A percentile compares a stretch with the other conserved stretches of the same genome.
Evolutionary conservation across 306 rosid species (phyloP).

Genomic region (Erythrophleum fordii): DNA sequence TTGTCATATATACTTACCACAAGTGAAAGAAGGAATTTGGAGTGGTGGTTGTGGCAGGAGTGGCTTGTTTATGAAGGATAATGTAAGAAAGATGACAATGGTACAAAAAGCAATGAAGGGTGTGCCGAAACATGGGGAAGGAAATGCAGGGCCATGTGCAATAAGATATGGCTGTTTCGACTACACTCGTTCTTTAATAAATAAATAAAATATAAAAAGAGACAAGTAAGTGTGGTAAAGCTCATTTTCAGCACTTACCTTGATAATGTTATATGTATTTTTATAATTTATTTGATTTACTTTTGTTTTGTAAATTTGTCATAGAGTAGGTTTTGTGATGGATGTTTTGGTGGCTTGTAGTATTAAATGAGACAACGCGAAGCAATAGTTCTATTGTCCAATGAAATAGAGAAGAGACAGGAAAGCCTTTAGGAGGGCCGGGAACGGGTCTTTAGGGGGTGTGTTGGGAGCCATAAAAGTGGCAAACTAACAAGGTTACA

Average conservation of each 20-base stretch:
- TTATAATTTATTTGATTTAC: too few species aligned
- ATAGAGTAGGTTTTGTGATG: conserved; percentile 8
- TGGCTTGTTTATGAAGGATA: conserved; percentile 36
- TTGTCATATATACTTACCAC: conserved; percentile 16
- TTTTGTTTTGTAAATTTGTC: too few species aligned
- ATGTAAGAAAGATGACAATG: too few species aligned
- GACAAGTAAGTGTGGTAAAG: neutral
- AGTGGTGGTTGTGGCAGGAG: neutral
- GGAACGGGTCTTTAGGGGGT: conserved; percentile 55
- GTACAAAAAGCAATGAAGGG: conserved; percentile 34
- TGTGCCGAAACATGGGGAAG: conserved; percentile 52
- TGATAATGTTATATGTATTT: too few species aligned
- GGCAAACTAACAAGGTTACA: neutral
- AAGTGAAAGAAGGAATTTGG: conserved; percentile 36
- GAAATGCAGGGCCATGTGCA: conserved; percentile 66
- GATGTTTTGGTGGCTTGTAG: conserved; percentile 36
- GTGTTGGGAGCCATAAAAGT: conserved; percentile 41
- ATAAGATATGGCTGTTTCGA: conserved; percentile 45
- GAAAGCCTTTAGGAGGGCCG: conserved; percentile 24
- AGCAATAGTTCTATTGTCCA: conserved; percentile 25
- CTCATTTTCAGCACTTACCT: neutral
- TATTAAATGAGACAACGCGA: conserved; percentile 50
- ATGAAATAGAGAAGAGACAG: conserved; percentile 8
- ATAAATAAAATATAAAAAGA: neutral
- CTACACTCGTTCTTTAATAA: neutral